These are phyloP conservation scores for Astragalus glycyphyllos DNA, from an alignment of 306 rosid genomes.

Conservation along the genomic window DNA sequence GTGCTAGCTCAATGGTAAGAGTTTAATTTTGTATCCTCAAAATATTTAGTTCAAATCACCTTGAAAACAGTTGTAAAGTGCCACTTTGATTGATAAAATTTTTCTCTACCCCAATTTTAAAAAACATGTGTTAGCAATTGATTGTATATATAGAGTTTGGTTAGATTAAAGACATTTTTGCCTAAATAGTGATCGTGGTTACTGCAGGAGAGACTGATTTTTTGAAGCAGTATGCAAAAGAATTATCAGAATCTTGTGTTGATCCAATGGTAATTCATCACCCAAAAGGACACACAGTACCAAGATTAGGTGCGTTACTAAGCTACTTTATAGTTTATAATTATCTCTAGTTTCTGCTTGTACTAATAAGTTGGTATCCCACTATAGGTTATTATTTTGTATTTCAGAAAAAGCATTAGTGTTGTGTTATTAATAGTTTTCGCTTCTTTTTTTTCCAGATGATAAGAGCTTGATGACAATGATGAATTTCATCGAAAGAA, in stretches of 20 bases:
- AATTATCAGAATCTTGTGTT: constrained; percentile 57
- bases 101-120: too few relatives aligned
- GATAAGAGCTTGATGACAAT: constrained; percentile 53
- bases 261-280: constrained; percentile 73
- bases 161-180: too few relatives aligned
- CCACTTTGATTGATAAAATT: too few relatives aligned
- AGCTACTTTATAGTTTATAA: neutral
- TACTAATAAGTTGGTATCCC: too few relatives aligned
- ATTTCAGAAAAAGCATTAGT: neutral
- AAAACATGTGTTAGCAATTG: too few relatives aligned
- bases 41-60: too few relatives aligned
- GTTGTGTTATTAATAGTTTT: neutral
- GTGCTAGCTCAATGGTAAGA: too few relatives aligned
- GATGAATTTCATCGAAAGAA: constrained; percentile 58
- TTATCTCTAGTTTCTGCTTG: neutral
- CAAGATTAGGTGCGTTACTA: constrained; percentile 62
- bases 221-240: constrained; percentile 63
- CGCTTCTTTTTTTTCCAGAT: constrained; percentile 48
- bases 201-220: constrained; percentile 76
- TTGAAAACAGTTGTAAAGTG: too few relatives aligned
- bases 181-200: neutral
- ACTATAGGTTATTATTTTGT: neutral
- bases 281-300: constrained; percentile 84
- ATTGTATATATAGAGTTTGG: too few relatives aligned
- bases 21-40: too few relatives aligned